Evolutionary conservation across 768 basidiomycete species (phyloP), one percentile per base, ranked within the genome.

Genomic region (Agaricus sinodeliciosus): DNA sequence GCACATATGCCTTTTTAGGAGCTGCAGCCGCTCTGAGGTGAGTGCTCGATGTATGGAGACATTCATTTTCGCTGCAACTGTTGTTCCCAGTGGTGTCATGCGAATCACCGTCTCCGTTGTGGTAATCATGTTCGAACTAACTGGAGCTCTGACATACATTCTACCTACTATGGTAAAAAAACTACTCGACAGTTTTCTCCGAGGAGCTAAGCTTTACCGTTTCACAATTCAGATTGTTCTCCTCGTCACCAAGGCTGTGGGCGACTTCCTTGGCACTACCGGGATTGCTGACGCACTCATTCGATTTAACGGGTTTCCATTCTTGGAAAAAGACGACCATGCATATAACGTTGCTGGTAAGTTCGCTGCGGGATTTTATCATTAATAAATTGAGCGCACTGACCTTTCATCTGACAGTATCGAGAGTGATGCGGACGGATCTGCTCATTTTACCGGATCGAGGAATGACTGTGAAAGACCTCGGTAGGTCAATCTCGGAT

Each of bases 121-220:
- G 7, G 96, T 98, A 34, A 94, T 99, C 68, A 98, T 99, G 94
- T 98, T 97, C 65, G 95, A 98, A 63, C 76, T 99, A 16, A 99
- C 96, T 3, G 96, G 96, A 11, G 95, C 96, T 5, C 67, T 98
- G 62, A 97, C 93, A 16, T 98, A 99, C 64, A 94, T 98, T 59
- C 70, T 99, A 25, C 96, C 96, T 5, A 94, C 93, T 12, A 99
- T 99, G 96, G 95, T 94, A 58, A 60, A 31, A 5, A 31, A 31
- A 31, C n/a, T 8, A 78, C 44, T 48, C 57, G 43, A 46, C 42
- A 15, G 25, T 36, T 40, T 37, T 27, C 25, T 39, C 18, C 18
- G 18, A 13, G 42, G 25, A 16, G 40, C 18, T 26, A 22, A 44
- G 42, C 31, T 42, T 43, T 53, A 48, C 45, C 58, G 60, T 40